phyloP scores from a whole-genome alignment of 1,139 yeast species.

The Protomyces gravidus region DNA sequence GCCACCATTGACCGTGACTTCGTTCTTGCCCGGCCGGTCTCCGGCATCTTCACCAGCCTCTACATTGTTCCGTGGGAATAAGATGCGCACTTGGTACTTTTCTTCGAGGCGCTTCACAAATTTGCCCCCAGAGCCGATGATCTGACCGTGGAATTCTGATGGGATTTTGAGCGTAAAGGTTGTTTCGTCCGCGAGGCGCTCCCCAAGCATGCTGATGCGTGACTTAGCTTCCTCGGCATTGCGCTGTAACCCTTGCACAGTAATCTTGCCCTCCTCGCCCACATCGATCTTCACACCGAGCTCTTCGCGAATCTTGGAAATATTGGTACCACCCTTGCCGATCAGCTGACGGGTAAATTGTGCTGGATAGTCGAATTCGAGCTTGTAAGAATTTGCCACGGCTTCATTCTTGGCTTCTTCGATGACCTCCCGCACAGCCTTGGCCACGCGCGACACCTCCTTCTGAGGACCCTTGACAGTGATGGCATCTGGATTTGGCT shows the following conservation, averaged over 20 bases:
- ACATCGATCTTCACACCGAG: conserved; percentile 77
- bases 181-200: conserved; percentile 79
- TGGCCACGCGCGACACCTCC: conserved; percentile 53
- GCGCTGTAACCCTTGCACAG: conserved; percentile 69
- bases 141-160: conserved; percentile 67
- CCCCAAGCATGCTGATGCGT: conserved; percentile 56
- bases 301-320: conserved; percentile 67
- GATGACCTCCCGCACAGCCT: conserved; percentile 54
- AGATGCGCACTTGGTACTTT: conserved; percentile 76
- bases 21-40: conserved; percentile 46
- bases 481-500: conserved; percentile 50
- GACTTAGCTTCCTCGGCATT: conserved; percentile 72
- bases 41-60: conserved; percentile 38
- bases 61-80: conserved; percentile 53
- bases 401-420: conserved; percentile 64
- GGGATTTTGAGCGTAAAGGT: conserved; percentile 65
- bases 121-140: conserved; percentile 80
- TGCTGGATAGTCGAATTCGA: conserved; percentile 60
- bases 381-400: conserved; percentile 54
- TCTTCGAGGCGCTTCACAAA: conserved; percentile 83
- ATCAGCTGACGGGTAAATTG: conserved; percentile 70
- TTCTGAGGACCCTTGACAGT: conserved; percentile 58
- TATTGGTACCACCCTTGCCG: conserved; percentile 79
- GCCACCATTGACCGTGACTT: conserved; percentile 81
- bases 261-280: conserved; percentile 52